Percentiles rank a stretch among this genome's conserved stretches.
These are phyloP conservation scores for Ramularia endophylla DNA, from an alignment of 2,329 filamentous ascomycete species.

Conservation along the genomic window DNA sequence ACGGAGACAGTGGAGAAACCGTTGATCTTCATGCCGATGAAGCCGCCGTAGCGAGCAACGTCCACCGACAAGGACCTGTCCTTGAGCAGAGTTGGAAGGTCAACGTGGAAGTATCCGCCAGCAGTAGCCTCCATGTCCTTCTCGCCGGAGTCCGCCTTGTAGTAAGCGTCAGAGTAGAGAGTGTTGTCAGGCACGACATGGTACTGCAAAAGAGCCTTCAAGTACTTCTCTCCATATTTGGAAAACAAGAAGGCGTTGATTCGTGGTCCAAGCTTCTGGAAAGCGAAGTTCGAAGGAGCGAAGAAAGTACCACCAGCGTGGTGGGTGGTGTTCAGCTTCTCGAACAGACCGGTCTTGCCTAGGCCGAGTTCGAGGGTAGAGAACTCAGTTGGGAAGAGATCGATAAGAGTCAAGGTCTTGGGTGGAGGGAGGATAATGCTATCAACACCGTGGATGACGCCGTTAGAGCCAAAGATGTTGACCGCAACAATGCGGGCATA, in stretches of 20 bases:
- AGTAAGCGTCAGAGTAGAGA: conserved; percentile 78
- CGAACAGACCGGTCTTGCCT: conserved; percentile 64
- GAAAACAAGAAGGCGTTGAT: conserved; percentile 86
- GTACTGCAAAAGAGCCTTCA: conserved; percentile 72
- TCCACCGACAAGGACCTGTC: conserved; percentile 65
- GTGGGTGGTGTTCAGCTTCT: conserved; percentile 50
- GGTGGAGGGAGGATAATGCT: conserved; percentile 72
- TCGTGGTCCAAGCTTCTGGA: conserved; percentile 62
- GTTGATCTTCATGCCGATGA: conserved; percentile 69
- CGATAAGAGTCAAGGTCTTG: conserved; percentile 56
- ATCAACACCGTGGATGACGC: conserved; percentile 73
- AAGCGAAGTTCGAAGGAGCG: conserved; percentile 76
- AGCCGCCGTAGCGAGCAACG: conserved; percentile 60
- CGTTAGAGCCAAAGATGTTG: conserved; percentile 71
- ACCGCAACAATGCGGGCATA: conserved; percentile 63
- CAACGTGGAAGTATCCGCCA: conserved; percentile 56
- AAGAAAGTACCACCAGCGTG: conserved; percentile 69
- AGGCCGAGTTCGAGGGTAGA: conserved; percentile 72
- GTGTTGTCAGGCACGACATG: conserved; percentile 69
- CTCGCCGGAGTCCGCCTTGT: conserved; percentile 40
- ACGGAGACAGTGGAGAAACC: conserved; percentile 60
- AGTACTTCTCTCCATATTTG: conserved; percentile 63
- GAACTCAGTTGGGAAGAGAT: conserved; percentile 62
- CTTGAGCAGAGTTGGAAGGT: conserved; percentile 66
- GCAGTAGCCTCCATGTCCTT: conserved; percentile 26